Conservation (phyloP, 306 rosid species). For the Glycine latifolia region DNA sequence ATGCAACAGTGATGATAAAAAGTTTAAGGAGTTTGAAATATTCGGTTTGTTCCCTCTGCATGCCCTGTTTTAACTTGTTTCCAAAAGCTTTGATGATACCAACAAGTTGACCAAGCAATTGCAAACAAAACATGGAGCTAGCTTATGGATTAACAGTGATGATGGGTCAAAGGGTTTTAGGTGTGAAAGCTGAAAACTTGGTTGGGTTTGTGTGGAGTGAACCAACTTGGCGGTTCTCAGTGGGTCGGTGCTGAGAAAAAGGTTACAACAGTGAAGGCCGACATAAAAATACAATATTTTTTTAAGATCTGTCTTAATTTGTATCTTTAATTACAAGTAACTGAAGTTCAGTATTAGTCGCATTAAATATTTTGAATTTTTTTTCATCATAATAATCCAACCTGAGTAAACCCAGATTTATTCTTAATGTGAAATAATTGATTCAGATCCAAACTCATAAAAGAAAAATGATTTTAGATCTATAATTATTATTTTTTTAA, state of each 20-base stretch:
- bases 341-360: no score
- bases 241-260: conserved; percentile 27
- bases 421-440: no score
- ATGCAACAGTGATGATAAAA: not conserved
- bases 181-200: conserved; percentile 43
- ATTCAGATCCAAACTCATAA: no score
- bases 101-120: not conserved
- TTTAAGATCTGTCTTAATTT: no score
- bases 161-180: not conserved
- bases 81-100: no score
- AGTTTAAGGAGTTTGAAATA: no score
- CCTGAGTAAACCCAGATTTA: no score
- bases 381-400: no score
- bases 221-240: not conserved
- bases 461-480: no score
- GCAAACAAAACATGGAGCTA: not conserved
- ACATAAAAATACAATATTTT: not conserved
- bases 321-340: no score
- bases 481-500: no score
- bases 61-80: not conserved
- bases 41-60: not conserved
- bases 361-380: no score
- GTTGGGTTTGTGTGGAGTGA: conserved; percentile 3
- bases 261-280: conserved; percentile 38
- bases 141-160: not conserved